Evolutionary conservation across 2,329 filamentous ascomycete species (phyloP), one percentile per base, ranked within the genome.

Genomic region (Stachybotrys chartarum): DNA sequence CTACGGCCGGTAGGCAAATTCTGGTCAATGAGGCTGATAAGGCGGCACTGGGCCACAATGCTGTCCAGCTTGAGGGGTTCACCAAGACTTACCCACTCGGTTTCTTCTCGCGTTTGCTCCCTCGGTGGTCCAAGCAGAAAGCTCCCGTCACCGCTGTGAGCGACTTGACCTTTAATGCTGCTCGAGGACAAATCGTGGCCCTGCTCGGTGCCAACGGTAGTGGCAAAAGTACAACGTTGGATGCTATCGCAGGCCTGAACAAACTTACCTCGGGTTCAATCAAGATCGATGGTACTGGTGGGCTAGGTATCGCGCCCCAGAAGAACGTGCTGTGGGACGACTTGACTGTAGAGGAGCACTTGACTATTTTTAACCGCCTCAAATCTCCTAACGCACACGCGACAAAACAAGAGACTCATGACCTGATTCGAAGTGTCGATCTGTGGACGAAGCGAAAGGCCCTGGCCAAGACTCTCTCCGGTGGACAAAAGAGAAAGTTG

Each of bases 291-390:
- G 86, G 86, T 1, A 86, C 84, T 10, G 89, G 89, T 10, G 90
- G 90, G 0, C 79, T 97, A 18, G 92, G 92, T 14, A 85, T 96
- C 47, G 93, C 91, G 55, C 92, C 92, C 0, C 92, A 97, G 68
- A 92, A 93, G 76, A 97, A 97, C 63, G 92, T 97, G 6, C 79
- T 97, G 35, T 97, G 92, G 91, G 88, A 93, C 62, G 86, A 91
- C 56, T 74, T 97, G 55, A 95, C 89, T 0, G 91, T 96, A 0
- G 83, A 85, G 63, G 91, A 96, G 69, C 92, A 96, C 64, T 84
- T 96, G 16, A 73, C 75, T 10, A 89, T 96, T 52, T 96, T 96
- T 75, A 93, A 94, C 68, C 78, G 79, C 50, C 78, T 97, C 51
- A 97, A 97, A 66, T 81, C 87, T 0, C 80, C 81, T 0, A 71